Percentiles rank a stretch among this genome's conserved stretches.
Evolutionary conservation across 2,329 filamentous ascomycete species (phyloP).

Genomic region (Fusarium heterosporum): DNA sequence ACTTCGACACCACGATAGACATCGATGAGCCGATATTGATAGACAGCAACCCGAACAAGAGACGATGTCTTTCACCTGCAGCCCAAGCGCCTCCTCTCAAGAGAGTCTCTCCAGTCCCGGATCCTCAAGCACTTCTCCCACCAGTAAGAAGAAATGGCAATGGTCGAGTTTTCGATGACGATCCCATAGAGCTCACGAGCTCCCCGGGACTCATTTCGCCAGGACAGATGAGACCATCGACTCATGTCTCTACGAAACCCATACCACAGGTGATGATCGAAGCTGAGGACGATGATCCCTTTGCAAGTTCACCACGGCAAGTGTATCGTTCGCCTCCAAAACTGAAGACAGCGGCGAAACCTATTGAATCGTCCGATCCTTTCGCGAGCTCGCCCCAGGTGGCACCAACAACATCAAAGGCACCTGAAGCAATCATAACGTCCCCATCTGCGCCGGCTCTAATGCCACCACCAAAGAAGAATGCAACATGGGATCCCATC

Average conservation of each 20-base stretch:
- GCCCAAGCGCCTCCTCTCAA: constrained; percentile 29
- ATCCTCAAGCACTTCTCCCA: constrained; percentile 14
- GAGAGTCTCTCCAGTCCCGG: constrained; percentile 21
- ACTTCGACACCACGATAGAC: constrained; percentile 57
- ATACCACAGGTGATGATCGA: background rate
- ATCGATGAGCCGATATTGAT: constrained; percentile 48
- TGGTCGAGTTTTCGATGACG: constrained; percentile 14
- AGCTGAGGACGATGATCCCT: constrained; percentile 49
- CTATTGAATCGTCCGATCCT: constrained; percentile 39
- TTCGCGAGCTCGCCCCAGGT: constrained; percentile 33
- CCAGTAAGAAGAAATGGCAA: constrained; percentile 16
- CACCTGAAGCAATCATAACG: constrained; percentile 11
- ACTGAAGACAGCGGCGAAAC: background rate
- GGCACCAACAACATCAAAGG: constrained; percentile 1
- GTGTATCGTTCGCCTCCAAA: constrained; percentile 1
- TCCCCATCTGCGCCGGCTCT: constrained; percentile 8
- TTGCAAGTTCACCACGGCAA: constrained; percentile 51
- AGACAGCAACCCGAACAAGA: constrained; percentile 47
- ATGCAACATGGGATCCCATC: constrained; percentile 61
- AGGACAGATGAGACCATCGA: background rate
- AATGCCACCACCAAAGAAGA: constrained; percentile 16
- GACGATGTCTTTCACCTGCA: constrained; percentile 44
- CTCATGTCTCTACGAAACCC: background rate
- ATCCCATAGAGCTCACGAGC: constrained; percentile 55
- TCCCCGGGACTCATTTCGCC: constrained; percentile 44